These are phyloP conservation scores for Apodospora peruviana DNA, from an alignment of 495 filamentous ascomycete genomes.

Conservation along the genomic window DNA sequence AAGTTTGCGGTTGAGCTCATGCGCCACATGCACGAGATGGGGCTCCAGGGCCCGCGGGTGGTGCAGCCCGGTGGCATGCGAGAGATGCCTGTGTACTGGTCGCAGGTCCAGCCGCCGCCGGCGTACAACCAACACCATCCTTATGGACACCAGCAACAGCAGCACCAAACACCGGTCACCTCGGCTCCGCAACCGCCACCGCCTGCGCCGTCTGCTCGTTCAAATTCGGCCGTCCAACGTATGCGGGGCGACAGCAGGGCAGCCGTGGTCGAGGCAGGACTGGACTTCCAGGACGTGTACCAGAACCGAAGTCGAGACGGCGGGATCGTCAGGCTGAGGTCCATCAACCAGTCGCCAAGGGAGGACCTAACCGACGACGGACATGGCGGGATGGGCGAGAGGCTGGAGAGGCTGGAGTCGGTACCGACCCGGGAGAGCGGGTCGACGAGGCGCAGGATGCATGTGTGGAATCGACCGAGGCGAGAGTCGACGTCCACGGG, in stretches of 20 bases:
- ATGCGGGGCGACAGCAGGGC: conserved; percentile 18
- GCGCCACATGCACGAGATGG: conserved; percentile 74
- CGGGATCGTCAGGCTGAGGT: conserved; percentile 10
- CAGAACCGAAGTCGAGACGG: conserved; percentile 16
- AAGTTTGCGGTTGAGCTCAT: conserved; percentile 94
- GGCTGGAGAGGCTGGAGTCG: conserved; percentile 14
- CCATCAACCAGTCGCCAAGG: conserved; percentile 16
- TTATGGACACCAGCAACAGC: not conserved
- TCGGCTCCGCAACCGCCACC: not conserved
- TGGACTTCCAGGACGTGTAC: conserved; percentile 31
- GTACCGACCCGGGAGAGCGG: conserved; percentile 4
- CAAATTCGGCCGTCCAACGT: no score
- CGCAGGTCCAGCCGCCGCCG: conserved; percentile 29
- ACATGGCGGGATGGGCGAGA: conserved; percentile 1
- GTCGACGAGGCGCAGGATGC: conserved; percentile 6
- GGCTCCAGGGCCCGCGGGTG: conserved; percentile 80
- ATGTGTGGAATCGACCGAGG: not conserved
- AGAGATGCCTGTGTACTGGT: conserved; percentile 45
- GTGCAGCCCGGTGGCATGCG: conserved; percentile 59
- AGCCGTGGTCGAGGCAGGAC: conserved; percentile 20
- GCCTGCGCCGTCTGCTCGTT: no score
- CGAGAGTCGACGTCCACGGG: conserved; percentile 9
- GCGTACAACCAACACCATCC: no score
- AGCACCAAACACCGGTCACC: not conserved
- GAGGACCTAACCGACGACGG: conserved; percentile 11